Conservation (phyloP, 305 asterid genomes). For the Coffea humblotiana region DNA sequence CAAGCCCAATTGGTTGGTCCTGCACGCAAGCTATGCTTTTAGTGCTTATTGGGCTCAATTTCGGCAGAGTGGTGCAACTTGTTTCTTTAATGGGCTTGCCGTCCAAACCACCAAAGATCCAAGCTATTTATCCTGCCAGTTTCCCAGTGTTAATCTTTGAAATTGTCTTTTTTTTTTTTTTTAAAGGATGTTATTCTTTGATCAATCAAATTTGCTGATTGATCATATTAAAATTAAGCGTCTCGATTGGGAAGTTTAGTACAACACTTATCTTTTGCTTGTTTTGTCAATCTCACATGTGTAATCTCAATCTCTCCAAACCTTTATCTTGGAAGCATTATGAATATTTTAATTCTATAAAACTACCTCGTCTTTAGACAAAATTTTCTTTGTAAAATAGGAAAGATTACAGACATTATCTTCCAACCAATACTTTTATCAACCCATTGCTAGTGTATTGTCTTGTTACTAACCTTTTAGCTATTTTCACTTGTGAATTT, state of each 20-base stretch:
- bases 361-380: no score
- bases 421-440: no score
- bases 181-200: background rate
- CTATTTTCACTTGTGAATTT: no score
- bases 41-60: constrained; percentile 75
- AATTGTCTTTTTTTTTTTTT: background rate
- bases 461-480: no score
- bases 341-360: no score
- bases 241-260: background rate
- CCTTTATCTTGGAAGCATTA: background rate
- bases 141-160: constrained; percentile 15
- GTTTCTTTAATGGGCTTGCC: constrained; percentile 72
- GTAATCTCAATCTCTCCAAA: background rate
- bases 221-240: background rate
- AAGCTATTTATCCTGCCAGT: constrained; percentile 37
- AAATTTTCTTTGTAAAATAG: no score
- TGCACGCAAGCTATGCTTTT: constrained; percentile 71
- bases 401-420: no score
- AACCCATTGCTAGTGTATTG: no score
- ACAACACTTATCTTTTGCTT: background rate
- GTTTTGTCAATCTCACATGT: background rate
- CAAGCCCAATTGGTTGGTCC: constrained; percentile 46
- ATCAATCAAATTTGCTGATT: background rate
- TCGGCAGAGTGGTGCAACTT: constrained; percentile 54
- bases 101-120: constrained; percentile 66